Conservation (phyloP, 2,329 filamentous ascomycete genomes). For the Ceratocystis alfenasii region DNA sequence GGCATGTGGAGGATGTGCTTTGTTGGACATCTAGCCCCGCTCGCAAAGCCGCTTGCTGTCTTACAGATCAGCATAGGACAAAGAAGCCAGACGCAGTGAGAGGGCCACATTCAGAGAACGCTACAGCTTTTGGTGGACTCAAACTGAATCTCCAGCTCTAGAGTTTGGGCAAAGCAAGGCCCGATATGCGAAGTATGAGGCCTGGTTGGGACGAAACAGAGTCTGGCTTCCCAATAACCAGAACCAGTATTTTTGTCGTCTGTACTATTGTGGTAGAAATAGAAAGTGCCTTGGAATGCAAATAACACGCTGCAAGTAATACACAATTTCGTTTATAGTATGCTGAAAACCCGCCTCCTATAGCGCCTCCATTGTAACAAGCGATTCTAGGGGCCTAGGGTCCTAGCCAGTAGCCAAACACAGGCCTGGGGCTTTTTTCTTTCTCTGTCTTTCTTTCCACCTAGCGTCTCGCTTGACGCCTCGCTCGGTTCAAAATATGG, state of each 20-base stretch:
- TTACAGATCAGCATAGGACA: neutral
- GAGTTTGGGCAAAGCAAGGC: too few relatives aligned
- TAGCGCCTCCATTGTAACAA: neutral
- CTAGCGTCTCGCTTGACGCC: neutral
- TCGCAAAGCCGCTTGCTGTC: neutral
- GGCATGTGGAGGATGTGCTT: conserved; percentile 6
- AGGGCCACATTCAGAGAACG: neutral
- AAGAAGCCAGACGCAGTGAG: neutral
- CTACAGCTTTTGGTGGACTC: too few relatives aligned
- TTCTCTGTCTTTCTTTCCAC: neutral
- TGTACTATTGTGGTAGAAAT: too few relatives aligned
- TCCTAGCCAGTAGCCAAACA: neutral
- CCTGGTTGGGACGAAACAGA: too few relatives aligned
- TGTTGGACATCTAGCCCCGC: conserved; percentile 8
- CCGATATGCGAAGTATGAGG: too few relatives aligned
- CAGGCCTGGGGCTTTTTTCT: neutral
- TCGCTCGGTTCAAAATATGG: conserved; percentile 1
- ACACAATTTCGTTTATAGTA: too few relatives aligned
- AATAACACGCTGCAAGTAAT: too few relatives aligned
- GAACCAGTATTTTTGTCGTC: too few relatives aligned
- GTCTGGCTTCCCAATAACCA: too few relatives aligned
- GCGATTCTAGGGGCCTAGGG: too few relatives aligned
- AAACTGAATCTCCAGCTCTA: too few relatives aligned
- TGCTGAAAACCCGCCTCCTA: neutral
- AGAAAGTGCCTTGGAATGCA: too few relatives aligned